phyloP scores from a whole-genome alignment of 2,329 filamentous ascomycete species.

The Paecilomyces niveus region DNA sequence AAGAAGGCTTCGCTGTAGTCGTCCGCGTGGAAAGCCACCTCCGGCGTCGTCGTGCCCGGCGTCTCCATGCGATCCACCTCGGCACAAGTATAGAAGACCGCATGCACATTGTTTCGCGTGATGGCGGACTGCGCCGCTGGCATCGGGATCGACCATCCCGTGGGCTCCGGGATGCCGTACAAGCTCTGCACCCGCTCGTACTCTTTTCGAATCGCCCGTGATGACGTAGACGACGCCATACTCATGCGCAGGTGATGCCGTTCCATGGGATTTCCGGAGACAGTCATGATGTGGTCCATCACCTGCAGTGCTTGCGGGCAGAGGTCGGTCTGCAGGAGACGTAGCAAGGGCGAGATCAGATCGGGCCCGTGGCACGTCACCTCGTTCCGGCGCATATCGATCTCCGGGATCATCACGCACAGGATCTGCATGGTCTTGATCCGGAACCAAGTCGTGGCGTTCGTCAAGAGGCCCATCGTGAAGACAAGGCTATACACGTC shows the following conservation, averaged over 20 bases:
- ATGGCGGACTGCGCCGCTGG: conserved; percentile 82
- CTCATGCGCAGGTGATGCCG: conserved; percentile 95
- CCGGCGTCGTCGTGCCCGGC: conserved; percentile 62
- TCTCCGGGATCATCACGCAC: conserved; percentile 73
- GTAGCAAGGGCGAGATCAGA: conserved; percentile 83
- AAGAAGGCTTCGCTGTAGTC: conserved; percentile 75
- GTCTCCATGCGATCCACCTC: conserved; percentile 55
- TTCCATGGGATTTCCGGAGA: conserved; percentile 87
- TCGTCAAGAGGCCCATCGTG: conserved; percentile 84
- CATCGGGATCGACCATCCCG: conserved; percentile 91
- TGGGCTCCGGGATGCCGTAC: conserved; percentile 92
- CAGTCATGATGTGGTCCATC: conserved; percentile 89
- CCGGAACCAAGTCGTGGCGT: conserved; percentile 82
- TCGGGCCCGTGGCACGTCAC: conserved; percentile 89
- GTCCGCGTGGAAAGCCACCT: conserved; percentile 87
- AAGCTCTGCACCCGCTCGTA: conserved; percentile 90
- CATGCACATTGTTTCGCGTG: conserved; percentile 87
- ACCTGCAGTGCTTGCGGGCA: conserved; percentile 89
- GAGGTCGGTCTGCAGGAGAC: conserved; percentile 84
- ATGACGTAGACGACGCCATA: conserved; percentile 78
- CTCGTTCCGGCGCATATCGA: conserved; percentile 88
- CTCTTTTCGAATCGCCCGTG: conserved; percentile 80
- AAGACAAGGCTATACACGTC: conserved; percentile 85
- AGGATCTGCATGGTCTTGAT: conserved; percentile 88
- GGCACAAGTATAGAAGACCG: conserved; percentile 90